These are phyloP conservation scores for Salix caprea DNA, from an alignment of 345 rosid species.

Conservation along the genomic window DNA sequence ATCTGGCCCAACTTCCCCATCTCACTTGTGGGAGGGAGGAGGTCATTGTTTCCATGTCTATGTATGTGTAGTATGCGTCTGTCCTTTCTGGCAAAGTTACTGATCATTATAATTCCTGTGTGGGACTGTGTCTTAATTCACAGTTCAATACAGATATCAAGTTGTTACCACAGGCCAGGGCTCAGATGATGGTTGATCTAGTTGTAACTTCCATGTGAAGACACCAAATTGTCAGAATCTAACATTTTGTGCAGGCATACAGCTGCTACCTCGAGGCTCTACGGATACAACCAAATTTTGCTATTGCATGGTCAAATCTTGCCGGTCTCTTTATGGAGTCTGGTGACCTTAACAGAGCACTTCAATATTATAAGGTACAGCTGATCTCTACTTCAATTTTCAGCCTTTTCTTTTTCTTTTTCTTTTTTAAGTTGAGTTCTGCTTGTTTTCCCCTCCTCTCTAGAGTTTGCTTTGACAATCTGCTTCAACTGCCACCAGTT, in stretches of 20 bases:
- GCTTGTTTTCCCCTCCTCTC: neutral
- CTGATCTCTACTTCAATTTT: constrained; percentile 1
- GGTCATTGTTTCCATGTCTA: constrained; percentile 18
- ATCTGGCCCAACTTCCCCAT: constrained; percentile 22
- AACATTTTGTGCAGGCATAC: constrained; percentile 92
- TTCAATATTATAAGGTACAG: constrained; percentile 86
- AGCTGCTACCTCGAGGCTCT: constrained; percentile 93
- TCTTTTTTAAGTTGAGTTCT: neutral
- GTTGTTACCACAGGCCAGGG: constrained; percentile 63
- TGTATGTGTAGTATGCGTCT: constrained; percentile 15
- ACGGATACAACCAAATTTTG: constrained; percentile 92
- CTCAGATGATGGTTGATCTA: constrained; percentile 79
- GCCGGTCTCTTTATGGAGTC: constrained; percentile 99
- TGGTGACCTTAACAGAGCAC: constrained; percentile 89
- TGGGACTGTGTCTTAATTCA: constrained; percentile 57
- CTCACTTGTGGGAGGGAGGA: constrained; percentile 14
- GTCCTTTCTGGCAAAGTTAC: constrained; percentile 49
- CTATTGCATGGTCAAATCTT: constrained; percentile 99
- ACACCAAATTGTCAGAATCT: constrained; percentile 69
- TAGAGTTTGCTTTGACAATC: neutral
- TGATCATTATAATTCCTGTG: constrained; percentile 59
- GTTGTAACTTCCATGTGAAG: constrained; percentile 68
- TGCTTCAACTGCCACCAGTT: neutral
- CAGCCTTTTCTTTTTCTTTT: too few relatives aligned
- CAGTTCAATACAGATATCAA: constrained; percentile 67